Evolutionary conservation across 306 rosid species (phyloP), one percentile per base, ranked within the genome.

Genomic region (Corylus avellana): DNA sequence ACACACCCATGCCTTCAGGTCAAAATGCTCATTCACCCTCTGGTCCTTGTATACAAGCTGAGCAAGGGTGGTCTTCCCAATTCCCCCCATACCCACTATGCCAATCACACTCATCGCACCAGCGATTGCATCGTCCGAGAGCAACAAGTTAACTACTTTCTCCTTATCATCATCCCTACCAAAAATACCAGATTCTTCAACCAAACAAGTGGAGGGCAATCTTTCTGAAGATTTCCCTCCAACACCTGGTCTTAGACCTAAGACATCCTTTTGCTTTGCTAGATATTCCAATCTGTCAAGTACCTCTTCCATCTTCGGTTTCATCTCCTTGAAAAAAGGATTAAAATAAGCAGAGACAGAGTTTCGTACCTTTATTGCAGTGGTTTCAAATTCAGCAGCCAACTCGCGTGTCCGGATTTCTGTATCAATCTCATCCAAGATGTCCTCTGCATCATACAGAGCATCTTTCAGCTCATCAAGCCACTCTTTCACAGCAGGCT

Each of bases 111-210:
- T 39, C 16, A 42, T 39, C 8, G 16, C 22, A n/a, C 11, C 5
- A 3, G 17, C n/a, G n/a, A 22, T 10, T 1, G 16, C 27, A 13
- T 27, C 49, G 22, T 22, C 7, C 0, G 49, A 42, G 8, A 17
- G 18, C 58, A 69, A n/a, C 39, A 63, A 47, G 1, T 61, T 10
- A 1, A 77, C 4, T 8, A 77, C 44, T n/a, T 4, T 10, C 1
- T 9, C 20, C 48, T 46, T 72, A 2, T 72, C 81, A 9, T 7
- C 70, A 77, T 77, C 75, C 5, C 85, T 72, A 42, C 85, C 85
- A 46, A 47, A 25, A 13, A 71, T 17, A 13, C 0, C 20, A 71
- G 20, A 20, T 22, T 25, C 22, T 5, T 51, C 62, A 1, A 29
- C 47, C 25, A 29, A 29, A 50, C 62, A 72, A 27, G 75, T 22